Evolutionary conservation across 1,139 yeast genomes (phyloP).

Genomic region (Diutina neorugosa): DNA sequence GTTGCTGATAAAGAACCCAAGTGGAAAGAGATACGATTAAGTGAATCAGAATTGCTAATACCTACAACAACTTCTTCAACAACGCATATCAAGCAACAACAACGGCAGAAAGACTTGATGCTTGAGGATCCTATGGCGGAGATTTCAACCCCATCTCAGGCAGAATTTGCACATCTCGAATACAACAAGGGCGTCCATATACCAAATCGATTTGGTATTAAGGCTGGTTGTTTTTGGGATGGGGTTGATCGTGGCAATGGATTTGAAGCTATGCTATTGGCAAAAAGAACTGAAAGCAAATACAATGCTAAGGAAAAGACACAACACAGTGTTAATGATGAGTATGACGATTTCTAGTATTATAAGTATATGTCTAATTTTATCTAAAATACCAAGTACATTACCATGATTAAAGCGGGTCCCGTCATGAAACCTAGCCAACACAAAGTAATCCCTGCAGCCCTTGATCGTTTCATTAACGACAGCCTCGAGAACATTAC

Average conservation of each 20-base stretch:
- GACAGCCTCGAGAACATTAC: slow-evolving; percentile 41
- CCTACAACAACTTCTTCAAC: background rate
- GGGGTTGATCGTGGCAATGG: slow-evolving; percentile 89
- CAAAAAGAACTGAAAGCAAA: slow-evolving; percentile 36
- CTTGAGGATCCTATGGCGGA: slow-evolving; percentile 4
- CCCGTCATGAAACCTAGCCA: slow-evolving; percentile 91
- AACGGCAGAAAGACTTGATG: background rate
- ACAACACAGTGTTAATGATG: background rate
- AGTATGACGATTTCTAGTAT: background rate
- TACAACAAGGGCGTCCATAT: slow-evolving; percentile 34
- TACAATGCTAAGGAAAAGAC: background rate
- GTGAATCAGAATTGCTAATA: too few relatives aligned
- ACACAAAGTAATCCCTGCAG: slow-evolving; percentile 71
- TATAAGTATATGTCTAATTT: background rate
- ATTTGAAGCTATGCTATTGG: slow-evolving; percentile 60
- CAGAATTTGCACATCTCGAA: background rate
- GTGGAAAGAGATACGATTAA: slow-evolving; percentile 14
- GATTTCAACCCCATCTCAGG: background rate
- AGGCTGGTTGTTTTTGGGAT: slow-evolving; percentile 85
- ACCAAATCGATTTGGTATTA: slow-evolving; percentile 67
- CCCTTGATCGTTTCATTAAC: slow-evolving; percentile 38
- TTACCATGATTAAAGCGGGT: slow-evolving; percentile 78
- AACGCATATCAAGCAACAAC: background rate
- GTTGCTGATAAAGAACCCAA: slow-evolving; percentile 11
- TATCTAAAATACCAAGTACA: slow-evolving; percentile 62